These are phyloP conservation scores for Diplodia intermedia DNA, from an alignment of 2,329 filamentous ascomycete species.

Conservation along the genomic window DNA sequence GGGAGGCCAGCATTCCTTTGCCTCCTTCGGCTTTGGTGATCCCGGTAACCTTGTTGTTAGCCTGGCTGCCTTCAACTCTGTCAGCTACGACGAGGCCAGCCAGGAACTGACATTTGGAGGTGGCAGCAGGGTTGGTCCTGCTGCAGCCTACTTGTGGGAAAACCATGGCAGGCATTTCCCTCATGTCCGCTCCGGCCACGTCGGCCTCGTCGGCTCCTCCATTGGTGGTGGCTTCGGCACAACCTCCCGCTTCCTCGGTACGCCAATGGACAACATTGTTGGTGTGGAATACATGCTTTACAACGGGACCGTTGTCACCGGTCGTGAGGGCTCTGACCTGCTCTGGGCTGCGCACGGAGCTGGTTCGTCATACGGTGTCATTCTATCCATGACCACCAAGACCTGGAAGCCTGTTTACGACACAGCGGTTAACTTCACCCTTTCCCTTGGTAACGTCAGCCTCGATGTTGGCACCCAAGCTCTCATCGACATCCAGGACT, in stretches of 20 bases:
- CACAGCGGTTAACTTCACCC: slow-evolving; percentile 35
- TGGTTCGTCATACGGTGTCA: slow-evolving; percentile 36
- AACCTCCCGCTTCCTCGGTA: slow-evolving; percentile 36
- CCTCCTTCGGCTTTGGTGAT: slow-evolving; percentile 36
- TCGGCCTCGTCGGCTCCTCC: slow-evolving; percentile 35
- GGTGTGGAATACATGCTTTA: slow-evolving; percentile 34
- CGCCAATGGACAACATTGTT: slow-evolving; percentile 35
- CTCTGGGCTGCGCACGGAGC: slow-evolving; percentile 34
- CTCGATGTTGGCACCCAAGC: slow-evolving; percentile 35
- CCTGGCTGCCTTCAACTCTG: slow-evolving; percentile 35
- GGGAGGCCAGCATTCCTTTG: slow-evolving; percentile 36
- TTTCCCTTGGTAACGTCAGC: slow-evolving; percentile 34
- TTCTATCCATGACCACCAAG: slow-evolving; percentile 35
- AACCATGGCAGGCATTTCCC: slow-evolving; percentile 37
- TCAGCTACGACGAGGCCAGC: slow-evolving; percentile 33
- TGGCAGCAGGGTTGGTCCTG: slow-evolving; percentile 36
- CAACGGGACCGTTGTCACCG: slow-evolving; percentile 25
- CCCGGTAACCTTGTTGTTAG: slow-evolving; percentile 35
- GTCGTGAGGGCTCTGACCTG: slow-evolving; percentile 13
- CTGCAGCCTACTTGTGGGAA: slow-evolving; percentile 36
- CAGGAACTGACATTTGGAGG: slow-evolving; percentile 35
- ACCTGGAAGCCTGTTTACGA: slow-evolving; percentile 36
- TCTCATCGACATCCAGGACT: slow-evolving; percentile 35
- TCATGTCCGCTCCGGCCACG: slow-evolving; percentile 36
- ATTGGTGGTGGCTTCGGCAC: slow-evolving; percentile 37